Evolutionary conservation across 306 rosid species (phyloP).

Genomic region (Sesbania bispinosa): DNA sequence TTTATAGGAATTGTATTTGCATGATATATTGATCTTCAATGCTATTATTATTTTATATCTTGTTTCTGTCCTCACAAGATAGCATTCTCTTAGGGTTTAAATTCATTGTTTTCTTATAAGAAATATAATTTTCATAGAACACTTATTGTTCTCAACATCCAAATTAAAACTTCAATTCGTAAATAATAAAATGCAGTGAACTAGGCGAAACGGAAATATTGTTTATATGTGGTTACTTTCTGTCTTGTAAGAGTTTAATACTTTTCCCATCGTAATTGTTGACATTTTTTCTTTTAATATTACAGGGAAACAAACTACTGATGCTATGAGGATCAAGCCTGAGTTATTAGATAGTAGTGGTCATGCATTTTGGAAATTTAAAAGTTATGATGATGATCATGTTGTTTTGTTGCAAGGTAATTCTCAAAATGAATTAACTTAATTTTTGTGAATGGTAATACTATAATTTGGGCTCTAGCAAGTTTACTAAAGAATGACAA

Average conservation of each 20-base stretch:
- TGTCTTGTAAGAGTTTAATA: not conserved
- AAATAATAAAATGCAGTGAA: not conserved
- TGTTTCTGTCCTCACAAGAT: not conserved
- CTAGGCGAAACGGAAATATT: not conserved
- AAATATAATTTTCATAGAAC: slow-evolving; percentile 4
- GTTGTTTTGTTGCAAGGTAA: slow-evolving; percentile 43
- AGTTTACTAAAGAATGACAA: not conserved
- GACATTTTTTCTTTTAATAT: not conserved
- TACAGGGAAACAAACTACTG: slow-evolving; percentile 25
- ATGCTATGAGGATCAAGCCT: slow-evolving; percentile 29
- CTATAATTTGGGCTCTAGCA: slow-evolving; percentile 9
- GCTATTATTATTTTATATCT: not conserved
- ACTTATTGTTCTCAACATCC: not conserved
- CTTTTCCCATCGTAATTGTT: not conserved
- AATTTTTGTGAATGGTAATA: not conserved
- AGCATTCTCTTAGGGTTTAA: not conserved
- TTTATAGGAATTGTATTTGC: too few species aligned
- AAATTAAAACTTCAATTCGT: not conserved
- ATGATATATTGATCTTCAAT: too few species aligned
- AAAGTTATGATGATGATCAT: slow-evolving; percentile 9
- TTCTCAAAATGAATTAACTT: not conserved
- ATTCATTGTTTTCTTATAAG: not conserved
- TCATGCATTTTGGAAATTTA: slow-evolving; percentile 32
- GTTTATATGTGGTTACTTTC: not conserved
- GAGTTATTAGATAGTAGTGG: slow-evolving; percentile 25